These are phyloP conservation scores for Saccharomycopsis sp. DNA, from an alignment of 805 yeast genomes.

Conservation along the genomic window DNA sequence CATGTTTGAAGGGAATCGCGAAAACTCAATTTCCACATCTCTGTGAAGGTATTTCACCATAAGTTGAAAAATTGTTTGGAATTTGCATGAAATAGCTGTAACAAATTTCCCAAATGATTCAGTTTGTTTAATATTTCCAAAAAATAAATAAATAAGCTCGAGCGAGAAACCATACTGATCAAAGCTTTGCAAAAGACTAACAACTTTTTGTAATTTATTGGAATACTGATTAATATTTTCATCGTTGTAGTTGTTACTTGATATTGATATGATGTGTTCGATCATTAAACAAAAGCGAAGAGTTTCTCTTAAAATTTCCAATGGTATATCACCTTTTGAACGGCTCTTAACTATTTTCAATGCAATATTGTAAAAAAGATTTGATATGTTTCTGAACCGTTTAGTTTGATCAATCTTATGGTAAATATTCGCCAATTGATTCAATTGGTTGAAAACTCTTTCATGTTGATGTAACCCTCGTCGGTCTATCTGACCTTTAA, in stretches of 20 bases:
- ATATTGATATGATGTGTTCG: constrained; percentile 27
- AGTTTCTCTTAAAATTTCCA: constrained; percentile 18
- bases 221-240: constrained; percentile 23
- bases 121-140: background rate
- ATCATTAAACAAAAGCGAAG: constrained; percentile 29
- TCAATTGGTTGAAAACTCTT: too few species aligned
- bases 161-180: constrained; percentile 18
- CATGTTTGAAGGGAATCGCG: background rate
- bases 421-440: constrained; percentile 24
- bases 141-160: background rate
- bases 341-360: constrained; percentile 22
- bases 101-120: background rate
- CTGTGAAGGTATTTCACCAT: background rate
- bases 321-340: constrained; percentile 14
- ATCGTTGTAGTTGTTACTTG: background rate
- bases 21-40: background rate
- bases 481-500: constrained; percentile 3
- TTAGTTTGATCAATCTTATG: constrained; percentile 27
- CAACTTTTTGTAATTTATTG: constrained; percentile 31
- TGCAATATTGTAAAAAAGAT: constrained; percentile 37
- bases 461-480: too few species aligned
- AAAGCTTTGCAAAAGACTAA: constrained; percentile 25
- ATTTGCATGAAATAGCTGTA: background rate
- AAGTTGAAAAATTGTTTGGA: background rate
- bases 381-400: constrained; percentile 41